phyloP scores from a whole-genome alignment of 2,329 filamentous ascomycete genomes.

The Acrocalymma vagum region DNA sequence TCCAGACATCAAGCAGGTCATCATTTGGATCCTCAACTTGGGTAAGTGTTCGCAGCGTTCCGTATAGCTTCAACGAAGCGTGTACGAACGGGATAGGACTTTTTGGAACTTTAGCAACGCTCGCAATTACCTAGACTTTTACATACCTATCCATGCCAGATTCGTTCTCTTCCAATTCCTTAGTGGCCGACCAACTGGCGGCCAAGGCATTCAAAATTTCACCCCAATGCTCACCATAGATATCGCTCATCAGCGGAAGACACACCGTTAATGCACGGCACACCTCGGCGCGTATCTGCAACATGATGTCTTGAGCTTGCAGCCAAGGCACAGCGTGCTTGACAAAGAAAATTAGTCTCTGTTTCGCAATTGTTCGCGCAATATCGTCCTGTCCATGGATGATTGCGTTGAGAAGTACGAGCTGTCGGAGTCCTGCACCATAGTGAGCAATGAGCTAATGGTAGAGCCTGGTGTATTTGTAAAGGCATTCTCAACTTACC shows the following conservation, averaged over 20 bases:
- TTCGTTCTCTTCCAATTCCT: slow-evolving; percentile 34
- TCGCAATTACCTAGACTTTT: not conserved
- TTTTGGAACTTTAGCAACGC: slow-evolving; percentile 6
- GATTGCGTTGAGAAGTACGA: slow-evolving; percentile 64
- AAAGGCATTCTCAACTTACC: slow-evolving; percentile 36
- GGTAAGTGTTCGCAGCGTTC: slow-evolving; percentile 66
- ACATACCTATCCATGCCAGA: slow-evolving; percentile 34
- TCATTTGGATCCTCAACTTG: slow-evolving; percentile 76
- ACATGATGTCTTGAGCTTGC: slow-evolving; percentile 59
- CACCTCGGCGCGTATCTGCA: slow-evolving; percentile 63
- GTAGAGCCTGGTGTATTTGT: slow-evolving; percentile 1
- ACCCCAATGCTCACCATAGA: slow-evolving; percentile 91
- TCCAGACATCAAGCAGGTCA: slow-evolving; percentile 80
- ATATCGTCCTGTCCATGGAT: slow-evolving; percentile 59
- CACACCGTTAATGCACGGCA: slow-evolving; percentile 65
- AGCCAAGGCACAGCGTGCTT: slow-evolving; percentile 80
- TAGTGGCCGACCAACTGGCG: slow-evolving; percentile 42
- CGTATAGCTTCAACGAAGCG: slow-evolving; percentile 76
- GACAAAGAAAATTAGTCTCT: slow-evolving; percentile 82
- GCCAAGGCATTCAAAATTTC: slow-evolving; percentile 48
- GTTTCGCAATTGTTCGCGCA: slow-evolving; percentile 59
- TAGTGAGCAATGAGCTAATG: not conserved
- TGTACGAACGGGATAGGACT: slow-evolving; percentile 67
- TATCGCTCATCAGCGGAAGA: slow-evolving; percentile 77
- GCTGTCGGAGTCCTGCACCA: slow-evolving; percentile 56